Evolutionary conservation across 352 stramenopile genomes (phyloP).

Genomic region (Pythium phragmiticola): DNA sequence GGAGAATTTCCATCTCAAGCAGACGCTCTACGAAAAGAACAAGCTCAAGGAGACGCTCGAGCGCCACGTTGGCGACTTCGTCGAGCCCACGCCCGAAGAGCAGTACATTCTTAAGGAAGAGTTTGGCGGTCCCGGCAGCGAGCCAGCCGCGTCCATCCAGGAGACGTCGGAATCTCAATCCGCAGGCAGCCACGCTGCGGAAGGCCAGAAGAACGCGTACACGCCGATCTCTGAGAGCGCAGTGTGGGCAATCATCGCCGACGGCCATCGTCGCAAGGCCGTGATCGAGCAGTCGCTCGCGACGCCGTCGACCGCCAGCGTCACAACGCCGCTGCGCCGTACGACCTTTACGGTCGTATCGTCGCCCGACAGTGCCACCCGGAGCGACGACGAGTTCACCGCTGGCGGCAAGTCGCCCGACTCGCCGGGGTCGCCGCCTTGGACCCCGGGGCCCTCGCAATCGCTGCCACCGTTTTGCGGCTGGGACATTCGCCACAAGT

Average conservation of each 20-base stretch:
- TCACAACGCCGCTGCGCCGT: slow-evolving; percentile 1
- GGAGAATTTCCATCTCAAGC: slow-evolving; percentile 35
- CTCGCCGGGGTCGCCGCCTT: neutral
- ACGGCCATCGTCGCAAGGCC: slow-evolving; percentile 18
- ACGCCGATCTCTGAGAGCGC: slow-evolving; percentile 18
- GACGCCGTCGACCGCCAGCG: neutral
- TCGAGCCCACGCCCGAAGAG: slow-evolving; percentile 23
- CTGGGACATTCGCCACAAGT: slow-evolving; percentile 30
- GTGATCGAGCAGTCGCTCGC: slow-evolving; percentile 22
- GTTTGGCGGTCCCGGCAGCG: neutral
- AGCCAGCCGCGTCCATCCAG: neutral
- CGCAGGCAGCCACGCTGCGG: neutral
- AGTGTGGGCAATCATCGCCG: slow-evolving; percentile 27
- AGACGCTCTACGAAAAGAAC: slow-evolving; percentile 33
- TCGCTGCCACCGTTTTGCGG: slow-evolving; percentile 29
- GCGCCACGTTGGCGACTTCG: slow-evolving; percentile 28
- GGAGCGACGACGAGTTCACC: slow-evolving; percentile 13
- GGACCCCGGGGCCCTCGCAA: slow-evolving; percentile 9
- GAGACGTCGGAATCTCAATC: neutral
- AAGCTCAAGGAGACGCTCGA: slow-evolving; percentile 38
- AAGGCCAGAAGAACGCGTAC: slow-evolving; percentile 1
- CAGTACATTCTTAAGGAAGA: slow-evolving; percentile 10
- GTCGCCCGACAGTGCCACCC: neutral
- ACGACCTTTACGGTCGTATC: slow-evolving; percentile 12
- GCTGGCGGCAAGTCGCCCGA: slow-evolving; percentile 2